phyloP scores from a whole-genome alignment of 139 green algal genomes.

The Closterium sp. region DNA sequence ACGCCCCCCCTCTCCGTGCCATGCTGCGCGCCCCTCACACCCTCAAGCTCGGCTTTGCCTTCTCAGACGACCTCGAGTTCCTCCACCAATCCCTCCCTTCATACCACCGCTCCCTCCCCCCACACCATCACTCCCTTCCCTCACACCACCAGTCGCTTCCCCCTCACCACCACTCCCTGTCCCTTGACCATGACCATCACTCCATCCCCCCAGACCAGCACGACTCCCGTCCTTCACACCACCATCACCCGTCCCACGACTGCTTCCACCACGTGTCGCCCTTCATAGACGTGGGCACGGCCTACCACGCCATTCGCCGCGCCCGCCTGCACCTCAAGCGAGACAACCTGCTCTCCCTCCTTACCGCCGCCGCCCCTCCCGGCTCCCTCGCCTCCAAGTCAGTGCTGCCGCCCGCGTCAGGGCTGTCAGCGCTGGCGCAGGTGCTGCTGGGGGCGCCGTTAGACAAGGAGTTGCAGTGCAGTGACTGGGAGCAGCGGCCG shows the following conservation, averaged over 20 bases:
- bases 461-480: conserved; percentile 57
- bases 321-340: background rate
- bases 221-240: too few relatives aligned
- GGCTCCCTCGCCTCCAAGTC: background rate
- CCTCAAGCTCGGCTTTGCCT: conserved; percentile 30
- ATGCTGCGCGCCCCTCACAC: background rate
- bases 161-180: too few relatives aligned
- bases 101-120: too few relatives aligned
- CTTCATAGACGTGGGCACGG: background rate
- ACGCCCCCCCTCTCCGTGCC: background rate
- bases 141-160: too few relatives aligned
- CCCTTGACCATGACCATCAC: too few relatives aligned
- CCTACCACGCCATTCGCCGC: background rate
- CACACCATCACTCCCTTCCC: too few relatives aligned
- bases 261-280: background rate
- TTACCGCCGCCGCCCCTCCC: background rate
- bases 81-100: background rate
- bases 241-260: background rate
- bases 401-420: background rate
- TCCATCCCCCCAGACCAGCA: too few relatives aligned
- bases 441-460: conserved; percentile 3
- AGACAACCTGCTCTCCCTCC: background rate
- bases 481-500: conserved; percentile 61
- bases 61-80: conserved; percentile 12
- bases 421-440: conserved; percentile 16